Evolutionary conservation across 106 monocot species (phyloP).

Genomic region (Dioscorea zingiberensis): DNA sequence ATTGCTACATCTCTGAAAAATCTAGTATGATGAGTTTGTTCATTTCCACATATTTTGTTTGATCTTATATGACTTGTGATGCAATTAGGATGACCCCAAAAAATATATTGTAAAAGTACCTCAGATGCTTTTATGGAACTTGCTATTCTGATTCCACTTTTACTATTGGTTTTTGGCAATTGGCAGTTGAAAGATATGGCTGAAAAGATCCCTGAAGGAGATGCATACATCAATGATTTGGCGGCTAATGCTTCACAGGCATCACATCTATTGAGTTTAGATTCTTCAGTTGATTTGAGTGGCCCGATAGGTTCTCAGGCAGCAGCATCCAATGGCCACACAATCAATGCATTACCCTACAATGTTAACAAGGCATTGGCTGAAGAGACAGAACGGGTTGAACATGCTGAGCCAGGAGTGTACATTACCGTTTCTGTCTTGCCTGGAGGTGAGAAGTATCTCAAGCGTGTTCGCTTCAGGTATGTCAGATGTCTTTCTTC

Average conservation of each 20-base stretch:
- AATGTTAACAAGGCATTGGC: slow-evolving; percentile 17
- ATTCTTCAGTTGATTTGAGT: slow-evolving; percentile 11
- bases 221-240: neutral
- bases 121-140: no score
- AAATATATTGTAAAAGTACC: no score
- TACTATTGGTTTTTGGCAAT: neutral
- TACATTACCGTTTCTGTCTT: slow-evolving; percentile 43
- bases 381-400: slow-evolving; percentile 45
- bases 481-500: slow-evolving; percentile 10
- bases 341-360: slow-evolving; percentile 10
- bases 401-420: slow-evolving; percentile 60
- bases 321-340: slow-evolving; percentile 22
- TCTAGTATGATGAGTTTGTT: no score
- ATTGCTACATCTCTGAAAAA: neutral
- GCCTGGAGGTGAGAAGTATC: slow-evolving; percentile 44
- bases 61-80: no score
- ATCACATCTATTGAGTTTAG: slow-evolving; percentile 1
- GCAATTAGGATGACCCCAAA: no score
- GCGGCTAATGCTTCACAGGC: slow-evolving; percentile 9
- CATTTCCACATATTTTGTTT: no score
- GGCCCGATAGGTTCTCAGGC: slow-evolving; percentile 4
- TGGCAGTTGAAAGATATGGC: slow-evolving; percentile 64
- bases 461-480: slow-evolving; percentile 68
- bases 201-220: slow-evolving; percentile 31
- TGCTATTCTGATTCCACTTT: no score